Conservation (phyloP, 163 green algal species). For the Scenedesmus sp. region DNA sequence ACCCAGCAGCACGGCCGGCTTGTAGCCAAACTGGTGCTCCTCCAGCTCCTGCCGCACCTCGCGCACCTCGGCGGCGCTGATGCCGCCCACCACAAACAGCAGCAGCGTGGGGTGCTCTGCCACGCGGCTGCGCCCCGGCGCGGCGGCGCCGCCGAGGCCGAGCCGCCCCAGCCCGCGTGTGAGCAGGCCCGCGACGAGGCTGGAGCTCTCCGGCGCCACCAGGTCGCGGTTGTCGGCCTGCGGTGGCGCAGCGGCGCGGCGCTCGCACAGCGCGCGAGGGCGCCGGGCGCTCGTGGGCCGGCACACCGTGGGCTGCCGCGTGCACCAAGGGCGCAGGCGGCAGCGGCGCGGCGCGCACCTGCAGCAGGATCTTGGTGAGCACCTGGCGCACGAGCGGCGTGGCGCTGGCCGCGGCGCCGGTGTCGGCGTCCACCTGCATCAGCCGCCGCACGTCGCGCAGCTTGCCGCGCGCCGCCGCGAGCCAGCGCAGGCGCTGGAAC, state of each 20-base stretch:
- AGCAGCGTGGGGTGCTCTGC: slow-evolving; percentile 65
- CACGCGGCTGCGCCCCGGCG: background rate
- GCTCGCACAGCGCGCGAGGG: too few relatives aligned
- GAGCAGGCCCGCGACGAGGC: slow-evolving; percentile 56
- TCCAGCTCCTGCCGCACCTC: slow-evolving; percentile 53
- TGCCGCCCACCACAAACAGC: slow-evolving; percentile 81
- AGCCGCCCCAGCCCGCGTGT: slow-evolving; percentile 66
- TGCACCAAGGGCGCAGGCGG: too few relatives aligned
- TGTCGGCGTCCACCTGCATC: slow-evolving; percentile 35
- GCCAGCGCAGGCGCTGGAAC: slow-evolving; percentile 43
- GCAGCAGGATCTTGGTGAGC: slow-evolving; percentile 48
- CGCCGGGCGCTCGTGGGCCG: too few relatives aligned
- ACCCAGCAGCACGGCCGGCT: slow-evolving; percentile 54
- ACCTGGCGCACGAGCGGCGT: slow-evolving; percentile 40
- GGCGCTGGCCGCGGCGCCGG: background rate
- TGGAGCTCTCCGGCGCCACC: slow-evolving; percentile 19
- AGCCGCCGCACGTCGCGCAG: slow-evolving; percentile 46
- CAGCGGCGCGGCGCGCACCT: background rate
- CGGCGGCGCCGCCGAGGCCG: slow-evolving; percentile 42
- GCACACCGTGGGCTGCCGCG: too few relatives aligned
- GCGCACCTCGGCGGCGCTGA: slow-evolving; percentile 54
- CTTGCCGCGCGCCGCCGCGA: slow-evolving; percentile 28
- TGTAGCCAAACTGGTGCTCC: slow-evolving; percentile 38
- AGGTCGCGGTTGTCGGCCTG: slow-evolving; percentile 46
- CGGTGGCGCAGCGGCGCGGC: background rate